Conservation (phyloP, 148 eudicot genomes). For the Heliamphora exappendiculata region DNA sequence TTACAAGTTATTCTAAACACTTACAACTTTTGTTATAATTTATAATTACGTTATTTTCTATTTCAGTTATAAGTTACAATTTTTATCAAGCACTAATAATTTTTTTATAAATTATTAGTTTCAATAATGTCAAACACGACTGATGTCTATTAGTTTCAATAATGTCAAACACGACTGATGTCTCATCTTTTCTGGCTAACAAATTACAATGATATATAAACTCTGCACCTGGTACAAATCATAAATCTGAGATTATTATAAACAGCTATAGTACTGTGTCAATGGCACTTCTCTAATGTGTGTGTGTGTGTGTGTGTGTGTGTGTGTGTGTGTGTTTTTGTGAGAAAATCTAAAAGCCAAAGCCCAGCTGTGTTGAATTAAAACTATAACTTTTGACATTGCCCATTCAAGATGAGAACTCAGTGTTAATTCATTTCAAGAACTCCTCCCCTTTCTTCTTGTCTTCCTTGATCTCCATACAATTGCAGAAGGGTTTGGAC, state of each 20-base stretch:
- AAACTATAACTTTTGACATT: background rate
- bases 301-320: slow-evolving; percentile 3
- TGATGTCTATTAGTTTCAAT: no score
- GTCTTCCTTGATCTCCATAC: slow-evolving; percentile 75
- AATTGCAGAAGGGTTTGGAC: slow-evolving; percentile 66
- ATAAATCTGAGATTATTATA: background rate
- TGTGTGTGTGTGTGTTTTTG: slow-evolving; percentile 1
- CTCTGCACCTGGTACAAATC: background rate
- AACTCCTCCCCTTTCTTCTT: slow-evolving; percentile 23
- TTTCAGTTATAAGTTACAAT: no score
- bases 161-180: no score
- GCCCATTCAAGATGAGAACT: background rate
- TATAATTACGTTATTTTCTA: no score
- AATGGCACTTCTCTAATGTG: background rate
- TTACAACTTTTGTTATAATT: no score
- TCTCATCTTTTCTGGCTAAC: no score
- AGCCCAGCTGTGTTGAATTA: background rate
- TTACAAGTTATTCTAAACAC: no score
- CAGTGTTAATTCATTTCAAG: background rate
- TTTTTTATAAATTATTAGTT: no score
- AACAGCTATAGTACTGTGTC: background rate
- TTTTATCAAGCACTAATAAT: no score
- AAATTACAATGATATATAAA: no score
- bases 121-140: no score
- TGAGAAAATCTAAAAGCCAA: background rate